Conservation (phyloP, 1,139 yeast species). For the Petasospora rhodanensis region DNA sequence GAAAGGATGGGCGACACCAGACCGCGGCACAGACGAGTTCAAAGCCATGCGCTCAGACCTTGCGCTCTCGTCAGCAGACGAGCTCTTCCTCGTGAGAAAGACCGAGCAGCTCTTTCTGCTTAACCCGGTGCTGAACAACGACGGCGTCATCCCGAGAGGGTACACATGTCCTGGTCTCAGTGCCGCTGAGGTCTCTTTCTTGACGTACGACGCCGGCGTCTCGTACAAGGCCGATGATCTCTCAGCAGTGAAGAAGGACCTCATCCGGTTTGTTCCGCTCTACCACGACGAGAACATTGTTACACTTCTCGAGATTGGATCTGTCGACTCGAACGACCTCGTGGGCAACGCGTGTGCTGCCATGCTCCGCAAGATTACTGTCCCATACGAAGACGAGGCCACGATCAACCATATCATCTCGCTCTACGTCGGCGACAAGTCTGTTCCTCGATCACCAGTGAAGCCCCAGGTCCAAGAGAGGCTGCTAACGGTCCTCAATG, state of each 20-base stretch:
- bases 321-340: conserved; percentile 53
- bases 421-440: conserved; percentile 45
- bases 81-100: conserved; percentile 41
- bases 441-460: conserved; percentile 45
- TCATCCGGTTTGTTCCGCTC: conserved; percentile 37
- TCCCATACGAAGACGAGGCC: conserved; percentile 47
- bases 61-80: conserved; percentile 28
- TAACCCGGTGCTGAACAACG: conserved; percentile 38
- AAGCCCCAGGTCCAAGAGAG: conserved; percentile 52
- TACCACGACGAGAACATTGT: conserved; percentile 34
- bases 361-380: conserved; percentile 43
- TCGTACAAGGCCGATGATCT: conserved; percentile 48
- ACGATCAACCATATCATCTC: conserved; percentile 41
- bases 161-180: conserved; percentile 61
- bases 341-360: conserved; percentile 51
- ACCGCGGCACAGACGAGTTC: conserved; percentile 41
- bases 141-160: conserved; percentile 35
- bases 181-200: conserved; percentile 48
- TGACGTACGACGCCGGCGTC: conserved; percentile 66
- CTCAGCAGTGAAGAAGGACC: conserved; percentile 41
- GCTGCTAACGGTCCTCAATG: conserved; percentile 46
- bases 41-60: conserved; percentile 33
- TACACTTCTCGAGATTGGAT: conserved; percentile 55
- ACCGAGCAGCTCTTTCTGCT: conserved; percentile 57
- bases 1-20: conserved; percentile 46